Conservation (phyloP, 768 basidiomycete genomes). For the Amanita phalloides region DNA sequence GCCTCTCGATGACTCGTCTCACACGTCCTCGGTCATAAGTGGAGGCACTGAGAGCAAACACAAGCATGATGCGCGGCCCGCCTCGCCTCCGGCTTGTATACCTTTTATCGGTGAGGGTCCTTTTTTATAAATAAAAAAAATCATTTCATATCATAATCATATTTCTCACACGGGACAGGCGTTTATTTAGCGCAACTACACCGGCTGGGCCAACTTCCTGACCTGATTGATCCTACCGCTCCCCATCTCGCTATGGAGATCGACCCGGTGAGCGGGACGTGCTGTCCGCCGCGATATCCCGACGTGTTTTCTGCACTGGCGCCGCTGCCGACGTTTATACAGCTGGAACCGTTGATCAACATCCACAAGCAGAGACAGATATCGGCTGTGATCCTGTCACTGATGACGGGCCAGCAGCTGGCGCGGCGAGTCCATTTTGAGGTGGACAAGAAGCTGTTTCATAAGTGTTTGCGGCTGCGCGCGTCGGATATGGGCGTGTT, state of each 20-base stretch:
- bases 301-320: conserved; percentile 70
- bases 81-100: conserved; percentile 48
- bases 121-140: background rate
- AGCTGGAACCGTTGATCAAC: conserved; percentile 79
- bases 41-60: conserved; percentile 27
- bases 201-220: conserved; percentile 56
- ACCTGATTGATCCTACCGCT: conserved; percentile 75
- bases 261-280: conserved; percentile 49
- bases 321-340: conserved; percentile 65
- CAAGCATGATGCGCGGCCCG: conserved; percentile 28
- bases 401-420: conserved; percentile 77
- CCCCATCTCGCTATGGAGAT: conserved; percentile 59
- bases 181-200: conserved; percentile 68
- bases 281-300: conserved; percentile 62
- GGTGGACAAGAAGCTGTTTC: conserved; percentile 68
- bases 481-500: conserved; percentile 50
- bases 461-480: conserved; percentile 60
- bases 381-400: conserved; percentile 67
- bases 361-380: conserved; percentile 82
- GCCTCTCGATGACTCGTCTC: conserved; percentile 41
- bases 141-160: background rate
- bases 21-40: conserved; percentile 42
- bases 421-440: conserved; percentile 62
- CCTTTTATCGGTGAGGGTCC: conserved; percentile 64
- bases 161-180: conserved; percentile 27